phyloP scores from a whole-genome alignment of 2,329 filamentous ascomycete genomes.

The Cryphonectria naterciae region DNA sequence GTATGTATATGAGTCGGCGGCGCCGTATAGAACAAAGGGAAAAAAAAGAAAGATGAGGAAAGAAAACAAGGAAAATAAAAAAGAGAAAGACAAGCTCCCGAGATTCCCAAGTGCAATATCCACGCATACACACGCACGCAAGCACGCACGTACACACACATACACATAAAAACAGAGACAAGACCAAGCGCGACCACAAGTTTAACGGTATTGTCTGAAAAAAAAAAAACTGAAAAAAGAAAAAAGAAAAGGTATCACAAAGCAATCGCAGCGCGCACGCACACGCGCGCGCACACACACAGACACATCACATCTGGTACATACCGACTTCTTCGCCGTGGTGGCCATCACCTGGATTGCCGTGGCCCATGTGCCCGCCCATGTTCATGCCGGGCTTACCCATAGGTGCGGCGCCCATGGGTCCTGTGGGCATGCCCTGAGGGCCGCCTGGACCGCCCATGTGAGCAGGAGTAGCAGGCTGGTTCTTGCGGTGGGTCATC shows the following conservation, averaged over 20 bases:
- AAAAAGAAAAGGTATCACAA: conserved; percentile 34
- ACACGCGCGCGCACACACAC: not conserved
- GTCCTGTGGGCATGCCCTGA: conserved; percentile 64
- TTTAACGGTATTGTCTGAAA: conserved; percentile 34
- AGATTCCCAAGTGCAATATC: conserved; percentile 36
- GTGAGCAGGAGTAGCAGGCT: conserved; percentile 57
- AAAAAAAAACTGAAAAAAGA: not conserved
- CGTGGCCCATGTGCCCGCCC: conserved; percentile 75
- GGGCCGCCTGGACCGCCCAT: conserved; percentile 65
- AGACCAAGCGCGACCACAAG: conserved; percentile 35
- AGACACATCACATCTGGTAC: conserved; percentile 78
- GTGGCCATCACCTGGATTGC: conserved; percentile 65
- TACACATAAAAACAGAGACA: conserved; percentile 33
- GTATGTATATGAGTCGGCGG: conserved; percentile 30
- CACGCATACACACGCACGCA: conserved; percentile 19
- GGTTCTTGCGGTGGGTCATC: conserved; percentile 83
- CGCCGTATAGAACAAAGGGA: conserved; percentile 35
- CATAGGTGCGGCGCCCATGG: conserved; percentile 58
- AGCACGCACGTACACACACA: not conserved
- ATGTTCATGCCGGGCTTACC: conserved; percentile 67
- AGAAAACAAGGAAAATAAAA: conserved; percentile 24
- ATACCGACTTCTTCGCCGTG: conserved; percentile 88
- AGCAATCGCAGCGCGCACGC: conserved; percentile 39
- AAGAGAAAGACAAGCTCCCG: conserved; percentile 33
- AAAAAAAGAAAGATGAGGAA: not conserved